Evolutionary conservation across 2,329 filamentous ascomycete species (phyloP).

Genomic region (Aspergillus ustus): DNA sequence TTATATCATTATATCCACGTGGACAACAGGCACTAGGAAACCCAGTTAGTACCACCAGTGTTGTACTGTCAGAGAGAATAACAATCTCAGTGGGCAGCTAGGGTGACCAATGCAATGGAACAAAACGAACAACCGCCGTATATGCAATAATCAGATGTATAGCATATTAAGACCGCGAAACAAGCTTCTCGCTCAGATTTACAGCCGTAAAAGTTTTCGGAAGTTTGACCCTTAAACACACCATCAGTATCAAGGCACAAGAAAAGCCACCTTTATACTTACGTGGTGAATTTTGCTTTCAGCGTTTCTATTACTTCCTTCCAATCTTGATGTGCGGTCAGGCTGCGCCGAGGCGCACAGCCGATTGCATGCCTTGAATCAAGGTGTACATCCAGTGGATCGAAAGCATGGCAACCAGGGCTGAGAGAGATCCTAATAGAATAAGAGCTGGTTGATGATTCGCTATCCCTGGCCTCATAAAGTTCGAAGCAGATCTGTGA

Average conservation of each 20-base stretch:
- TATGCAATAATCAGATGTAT: background rate
- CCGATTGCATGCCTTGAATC: slow-evolving; percentile 97
- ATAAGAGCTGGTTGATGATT: slow-evolving; percentile 82
- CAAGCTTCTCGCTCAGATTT: slow-evolving; percentile 55
- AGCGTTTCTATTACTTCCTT: slow-evolving; percentile 95
- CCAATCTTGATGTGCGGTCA: slow-evolving; percentile 94
- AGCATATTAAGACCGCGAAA: slow-evolving; percentile 6
- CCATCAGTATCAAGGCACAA: slow-evolving; percentile 6
- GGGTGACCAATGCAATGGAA: too few species aligned
- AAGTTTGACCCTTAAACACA: slow-evolving; percentile 51
- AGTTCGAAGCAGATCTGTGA: slow-evolving; percentile 98
- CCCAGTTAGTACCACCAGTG: too few species aligned
- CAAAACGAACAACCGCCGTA: background rate
- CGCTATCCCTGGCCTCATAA: slow-evolving; percentile 88
- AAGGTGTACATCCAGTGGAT: slow-evolving; percentile 93
- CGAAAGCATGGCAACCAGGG: slow-evolving; percentile 94
- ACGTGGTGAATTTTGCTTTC: slow-evolving; percentile 93
- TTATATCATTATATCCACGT: too few species aligned
- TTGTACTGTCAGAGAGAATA: too few species aligned
- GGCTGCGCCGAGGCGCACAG: slow-evolving; percentile 83
- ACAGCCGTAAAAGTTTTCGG: slow-evolving; percentile 57
- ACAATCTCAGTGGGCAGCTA: too few species aligned
- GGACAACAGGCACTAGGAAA: too few species aligned
- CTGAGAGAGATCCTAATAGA: slow-evolving; percentile 95
- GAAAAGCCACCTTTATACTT: slow-evolving; percentile 45